phyloP scores from a whole-genome alignment of 495 filamentous ascomycete genomes.

The Podospora bellae-mahoneyi region DNA sequence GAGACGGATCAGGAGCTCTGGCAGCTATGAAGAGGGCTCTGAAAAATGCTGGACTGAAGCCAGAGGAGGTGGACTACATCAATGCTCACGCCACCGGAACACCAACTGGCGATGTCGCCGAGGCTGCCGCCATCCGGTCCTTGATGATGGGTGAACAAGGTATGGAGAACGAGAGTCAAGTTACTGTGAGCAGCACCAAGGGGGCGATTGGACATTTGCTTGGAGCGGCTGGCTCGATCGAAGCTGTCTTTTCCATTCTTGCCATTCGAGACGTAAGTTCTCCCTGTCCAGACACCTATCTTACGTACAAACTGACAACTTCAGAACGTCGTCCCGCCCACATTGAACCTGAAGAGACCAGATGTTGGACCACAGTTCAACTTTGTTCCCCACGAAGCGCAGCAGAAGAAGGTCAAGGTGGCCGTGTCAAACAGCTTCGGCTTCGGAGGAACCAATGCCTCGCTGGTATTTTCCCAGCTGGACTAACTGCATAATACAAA shows the following conservation, averaged over 20 bases:
- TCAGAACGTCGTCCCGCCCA: slow-evolving; percentile 80
- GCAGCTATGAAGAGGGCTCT: slow-evolving; percentile 84
- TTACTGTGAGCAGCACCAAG: slow-evolving; percentile 91
- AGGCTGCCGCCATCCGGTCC: slow-evolving; percentile 76
- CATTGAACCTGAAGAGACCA: slow-evolving; percentile 72
- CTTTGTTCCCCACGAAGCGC: slow-evolving; percentile 70
- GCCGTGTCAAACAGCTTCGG: slow-evolving; percentile 94
- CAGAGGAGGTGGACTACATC: slow-evolving; percentile 77
- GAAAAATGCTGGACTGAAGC: slow-evolving; percentile 64
- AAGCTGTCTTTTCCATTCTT: slow-evolving; percentile 78
- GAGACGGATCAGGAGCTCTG: slow-evolving; percentile 74
- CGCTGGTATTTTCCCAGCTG: slow-evolving; percentile 69
- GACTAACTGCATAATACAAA: slow-evolving; percentile 9
- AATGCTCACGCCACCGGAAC: slow-evolving; percentile 96
- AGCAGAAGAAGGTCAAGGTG: slow-evolving; percentile 67
- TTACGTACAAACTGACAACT: slow-evolving; percentile 14
- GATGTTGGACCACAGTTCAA: slow-evolving; percentile 78
- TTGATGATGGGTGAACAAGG: slow-evolving; percentile 75
- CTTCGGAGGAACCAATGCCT: slow-evolving; percentile 95
- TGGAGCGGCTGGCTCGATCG: slow-evolving; percentile 84
- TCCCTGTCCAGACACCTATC: background rate
- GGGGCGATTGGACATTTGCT: slow-evolving; percentile 90
- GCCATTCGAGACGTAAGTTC: slow-evolving; percentile 69
- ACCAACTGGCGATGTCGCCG: slow-evolving; percentile 76
- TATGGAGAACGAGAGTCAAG: slow-evolving; percentile 53